Base-by-base conservation (phyloP, 352 stramenopile species). In the Phytophthora boehmeriae region DNA sequence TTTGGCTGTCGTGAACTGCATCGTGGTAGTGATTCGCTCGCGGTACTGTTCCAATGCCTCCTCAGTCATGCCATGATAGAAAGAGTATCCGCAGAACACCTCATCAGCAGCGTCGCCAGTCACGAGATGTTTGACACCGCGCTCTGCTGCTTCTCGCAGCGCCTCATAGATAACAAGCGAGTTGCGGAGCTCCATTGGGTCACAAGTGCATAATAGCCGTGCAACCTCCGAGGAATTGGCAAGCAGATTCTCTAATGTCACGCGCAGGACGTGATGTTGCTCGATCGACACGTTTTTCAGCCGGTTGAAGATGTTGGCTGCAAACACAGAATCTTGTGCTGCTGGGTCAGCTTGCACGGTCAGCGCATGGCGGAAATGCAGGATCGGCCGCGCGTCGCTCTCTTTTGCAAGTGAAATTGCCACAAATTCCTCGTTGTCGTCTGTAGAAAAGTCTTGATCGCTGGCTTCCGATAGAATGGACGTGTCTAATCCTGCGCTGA, bases 121-220 rank as follows among this genome's bases (percentile, higher is more conserved):
- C 32, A 97, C 57, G 4, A 95, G 75, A 30, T 82, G 57, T 11
- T 70, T 77, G 5, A 93, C 80, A 4, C 88, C 88, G 8, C 67
- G 67, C 13, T 69, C 51, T 1, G 65, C 46, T 4, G 90, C 90
- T 9, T 82, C 59, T 35, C 76, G 44, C 13, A 97, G 71, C 4
- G 83, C 81, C 8, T 80, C 75, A 30, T 93, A 91, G 51, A 97
- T 90, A 16, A 96, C 87, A 6, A 96, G 49, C 38, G 78, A 91
- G 54, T 97, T 97, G 32, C 90, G 80, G 6, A 97, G 69, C 27
- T 93, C 80, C 90, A 96, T 96, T 2, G 84, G 86, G 54, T 97
- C 86, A 44, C 83, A 96, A 16, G 82, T 89, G 36, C 66, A 66
- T 34, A 96, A 63, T 14, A 88, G 43, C 27, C 80, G 68, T n/a